Evolutionary conservation across 2,329 filamentous ascomycete species (phyloP).

Genomic region (Sphaerulina musiva): DNA sequence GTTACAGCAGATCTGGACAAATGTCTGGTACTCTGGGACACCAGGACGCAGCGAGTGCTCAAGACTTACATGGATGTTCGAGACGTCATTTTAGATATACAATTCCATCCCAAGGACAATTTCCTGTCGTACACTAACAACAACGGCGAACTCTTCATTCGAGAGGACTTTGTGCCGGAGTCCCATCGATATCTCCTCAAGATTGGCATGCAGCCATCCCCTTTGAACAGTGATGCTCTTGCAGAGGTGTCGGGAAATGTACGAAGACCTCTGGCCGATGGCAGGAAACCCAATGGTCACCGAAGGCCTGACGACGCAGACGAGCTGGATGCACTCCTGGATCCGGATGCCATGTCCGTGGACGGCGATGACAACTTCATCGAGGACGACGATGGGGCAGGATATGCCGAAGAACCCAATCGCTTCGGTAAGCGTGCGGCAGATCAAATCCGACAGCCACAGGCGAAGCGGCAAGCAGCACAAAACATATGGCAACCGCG

Average conservation of each 20-base stretch:
- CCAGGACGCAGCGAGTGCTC: conserved; percentile 75
- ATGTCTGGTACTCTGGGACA: conserved; percentile 78
- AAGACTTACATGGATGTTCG: conserved; percentile 64
- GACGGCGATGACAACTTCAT: conserved; percentile 71
- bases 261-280: conserved; percentile 51
- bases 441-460: conserved; percentile 34
- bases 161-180: conserved; percentile 57
- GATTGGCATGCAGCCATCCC: conserved; percentile 63
- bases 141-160: conserved; percentile 89
- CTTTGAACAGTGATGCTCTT: conserved; percentile 76
- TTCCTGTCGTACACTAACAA: conserved; percentile 85
- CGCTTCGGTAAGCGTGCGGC: conserved; percentile 55
- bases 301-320: conserved; percentile 56
- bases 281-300: conserved; percentile 41
- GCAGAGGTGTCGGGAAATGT: conserved; percentile 62
- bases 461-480: conserved; percentile 49
- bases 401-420: conserved; percentile 65
- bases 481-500: conserved; percentile 52
- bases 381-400: conserved; percentile 88
- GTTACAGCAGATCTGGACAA: conserved; percentile 55
- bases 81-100: conserved; percentile 73
- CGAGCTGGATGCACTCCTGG: conserved; percentile 76
- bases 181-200: conserved; percentile 46
- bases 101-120: conserved; percentile 88
- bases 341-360: conserved; percentile 51